These are phyloP conservation scores for Liriodendron chinense DNA, from an alignment of 164 flowering plant species.

Conservation along the genomic window DNA sequence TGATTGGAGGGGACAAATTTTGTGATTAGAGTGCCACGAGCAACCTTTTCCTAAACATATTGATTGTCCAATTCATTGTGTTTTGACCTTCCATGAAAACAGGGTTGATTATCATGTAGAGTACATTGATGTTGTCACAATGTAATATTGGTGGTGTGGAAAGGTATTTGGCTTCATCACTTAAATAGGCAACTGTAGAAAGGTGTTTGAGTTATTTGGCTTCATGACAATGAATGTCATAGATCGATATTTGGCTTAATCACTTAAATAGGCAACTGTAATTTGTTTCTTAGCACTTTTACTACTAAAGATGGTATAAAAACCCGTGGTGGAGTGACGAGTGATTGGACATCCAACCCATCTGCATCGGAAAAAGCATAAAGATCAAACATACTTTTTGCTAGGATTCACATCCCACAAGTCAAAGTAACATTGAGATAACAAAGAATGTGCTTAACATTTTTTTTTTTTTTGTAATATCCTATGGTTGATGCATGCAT, in stretches of 20 bases:
- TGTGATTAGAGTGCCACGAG: too few species aligned
- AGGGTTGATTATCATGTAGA: background rate
- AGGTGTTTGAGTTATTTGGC: too few species aligned
- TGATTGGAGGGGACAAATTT: too few species aligned
- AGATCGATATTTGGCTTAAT: background rate
- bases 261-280: background rate
- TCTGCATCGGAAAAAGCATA: background rate
- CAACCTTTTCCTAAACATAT: too few species aligned
- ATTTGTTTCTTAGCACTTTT: constrained; percentile 3
- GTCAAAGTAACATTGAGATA: background rate
- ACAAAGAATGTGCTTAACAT: background rate
- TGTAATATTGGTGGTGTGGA: background rate
- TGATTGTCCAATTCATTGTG: too few species aligned
- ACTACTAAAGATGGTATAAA: background rate
- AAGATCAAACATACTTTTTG: background rate
- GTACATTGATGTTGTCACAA: background rate
- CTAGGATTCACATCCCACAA: background rate
- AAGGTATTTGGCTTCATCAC: background rate
- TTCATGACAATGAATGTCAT: too few species aligned
- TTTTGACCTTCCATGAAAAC: background rate
- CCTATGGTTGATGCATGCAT: background rate
- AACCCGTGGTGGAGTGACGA: background rate
- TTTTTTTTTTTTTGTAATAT: background rate
- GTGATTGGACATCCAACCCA: background rate
- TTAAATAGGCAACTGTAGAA: background rate